Percentiles rank a stretch among this genome's conserved stretches.
Conservation (phyloP, 179 eudicot genomes). For the Carnegiea gigantea region DNA sequence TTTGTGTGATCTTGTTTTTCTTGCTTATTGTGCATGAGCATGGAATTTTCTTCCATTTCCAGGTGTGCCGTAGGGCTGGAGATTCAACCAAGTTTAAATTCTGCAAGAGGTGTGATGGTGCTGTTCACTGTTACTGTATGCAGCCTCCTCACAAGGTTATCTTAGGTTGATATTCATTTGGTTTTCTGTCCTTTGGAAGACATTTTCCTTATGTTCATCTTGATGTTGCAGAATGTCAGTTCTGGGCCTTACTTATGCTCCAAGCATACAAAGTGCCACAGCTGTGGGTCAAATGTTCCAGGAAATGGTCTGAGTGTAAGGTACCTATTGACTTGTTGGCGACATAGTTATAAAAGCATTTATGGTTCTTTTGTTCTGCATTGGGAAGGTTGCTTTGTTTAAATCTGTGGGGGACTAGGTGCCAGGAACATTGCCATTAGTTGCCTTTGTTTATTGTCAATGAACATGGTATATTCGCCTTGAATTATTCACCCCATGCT, state of each 20-base stretch:
- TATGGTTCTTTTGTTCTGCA: not conserved
- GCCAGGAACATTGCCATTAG: not conserved
- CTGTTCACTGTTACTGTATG: slow-evolving; percentile 46
- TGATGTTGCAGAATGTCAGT: slow-evolving; percentile 69
- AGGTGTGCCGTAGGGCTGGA: slow-evolving; percentile 88
- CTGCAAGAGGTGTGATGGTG: slow-evolving; percentile 96
- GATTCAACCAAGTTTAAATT: slow-evolving; percentile 86
- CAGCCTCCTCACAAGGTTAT: slow-evolving; percentile 40
- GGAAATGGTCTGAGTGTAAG: slow-evolving; percentile 90
- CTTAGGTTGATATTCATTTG: not conserved
- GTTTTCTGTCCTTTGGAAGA: not conserved
- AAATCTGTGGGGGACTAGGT: not conserved
- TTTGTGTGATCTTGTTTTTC: not conserved
- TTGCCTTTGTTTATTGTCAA: not conserved
- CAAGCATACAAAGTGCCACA: slow-evolving; percentile 93
- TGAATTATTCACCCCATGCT: not conserved
- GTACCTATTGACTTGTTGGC: slow-evolving; percentile 30
- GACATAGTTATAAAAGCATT: not conserved
- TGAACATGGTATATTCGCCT: not conserved
- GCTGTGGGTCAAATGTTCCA: slow-evolving; percentile 88
- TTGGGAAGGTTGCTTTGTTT: not conserved
- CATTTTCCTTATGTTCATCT: slow-evolving; percentile 9
- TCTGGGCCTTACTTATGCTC: slow-evolving; percentile 93
- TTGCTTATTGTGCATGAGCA: slow-evolving; percentile 3
- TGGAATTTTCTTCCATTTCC: slow-evolving; percentile 15